A percentile compares a stretch with the other conserved stretches of the same genome.
phyloP scores from a whole-genome alignment of 139 green algal species.

The Chlamydomonas eustigma region DNA sequence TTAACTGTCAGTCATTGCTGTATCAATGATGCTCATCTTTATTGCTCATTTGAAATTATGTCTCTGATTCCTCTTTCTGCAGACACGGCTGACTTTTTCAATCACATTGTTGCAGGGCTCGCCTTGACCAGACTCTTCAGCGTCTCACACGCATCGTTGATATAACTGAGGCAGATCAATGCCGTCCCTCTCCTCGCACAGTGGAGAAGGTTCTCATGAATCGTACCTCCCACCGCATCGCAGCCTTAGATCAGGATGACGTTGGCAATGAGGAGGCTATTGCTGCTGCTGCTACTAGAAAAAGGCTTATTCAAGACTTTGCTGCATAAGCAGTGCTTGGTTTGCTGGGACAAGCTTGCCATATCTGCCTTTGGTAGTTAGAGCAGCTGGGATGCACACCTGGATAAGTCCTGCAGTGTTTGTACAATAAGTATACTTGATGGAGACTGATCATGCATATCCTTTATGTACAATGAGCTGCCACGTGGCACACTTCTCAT shows the following conservation, averaged over 20 bases:
- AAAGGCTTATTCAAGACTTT: not conserved
- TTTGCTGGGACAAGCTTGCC: too few relatives aligned
- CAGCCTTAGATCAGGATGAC: not conserved
- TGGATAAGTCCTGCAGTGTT: too few relatives aligned
- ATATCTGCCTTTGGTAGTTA: too few relatives aligned
- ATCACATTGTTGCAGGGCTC: not conserved
- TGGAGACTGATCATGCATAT: too few relatives aligned
- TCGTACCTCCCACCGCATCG: not conserved
- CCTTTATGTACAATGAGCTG: too few relatives aligned
- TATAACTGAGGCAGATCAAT: constrained; percentile 5
- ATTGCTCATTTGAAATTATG: not conserved
- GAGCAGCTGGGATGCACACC: too few relatives aligned
- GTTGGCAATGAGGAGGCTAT: too few relatives aligned
- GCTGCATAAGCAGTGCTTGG: too few relatives aligned
- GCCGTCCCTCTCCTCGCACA: constrained; percentile 4
- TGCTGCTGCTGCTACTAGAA: not conserved
- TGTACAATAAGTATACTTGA: too few relatives aligned
- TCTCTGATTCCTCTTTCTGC: not conserved
- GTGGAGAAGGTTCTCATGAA: constrained; percentile 13
- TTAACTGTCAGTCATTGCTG: not conserved
- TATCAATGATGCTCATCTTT: not conserved
- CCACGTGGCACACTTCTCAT: too few relatives aligned
- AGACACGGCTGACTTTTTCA: not conserved
- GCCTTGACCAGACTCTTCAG: constrained; percentile 11
- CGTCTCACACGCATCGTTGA: constrained; percentile 9